Percentiles rank a stretch among this genome's conserved stretches.
phyloP scores from a whole-genome alignment of 352 stramenopile species.

The Pythium monospermum region DNA sequence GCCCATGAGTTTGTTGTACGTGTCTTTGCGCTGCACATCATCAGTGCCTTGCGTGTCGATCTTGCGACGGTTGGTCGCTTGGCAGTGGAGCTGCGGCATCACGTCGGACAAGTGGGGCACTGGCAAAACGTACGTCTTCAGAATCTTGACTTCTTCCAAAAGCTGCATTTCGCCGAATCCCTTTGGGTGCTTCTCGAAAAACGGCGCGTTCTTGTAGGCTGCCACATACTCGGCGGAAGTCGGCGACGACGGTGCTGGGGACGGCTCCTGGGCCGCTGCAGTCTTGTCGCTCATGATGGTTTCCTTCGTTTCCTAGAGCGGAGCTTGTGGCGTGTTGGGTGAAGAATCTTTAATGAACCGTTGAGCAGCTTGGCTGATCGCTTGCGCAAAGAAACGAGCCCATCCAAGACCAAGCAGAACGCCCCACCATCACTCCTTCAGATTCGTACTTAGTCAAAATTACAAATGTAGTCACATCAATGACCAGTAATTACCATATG shows the following conservation, averaged over 20 bases:
- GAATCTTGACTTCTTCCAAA: slow-evolving; percentile 61
- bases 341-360: slow-evolving; percentile 12
- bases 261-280: neutral
- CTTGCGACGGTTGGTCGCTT: slow-evolving; percentile 67
- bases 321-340: neutral
- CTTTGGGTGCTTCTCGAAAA: slow-evolving; percentile 73
- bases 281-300: slow-evolving; percentile 13
- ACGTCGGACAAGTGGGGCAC: slow-evolving; percentile 70
- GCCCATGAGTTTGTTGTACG: slow-evolving; percentile 87
- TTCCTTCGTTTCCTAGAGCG: no score
- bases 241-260: slow-evolving; percentile 11
- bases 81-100: slow-evolving; percentile 45
- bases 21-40: slow-evolving; percentile 61
- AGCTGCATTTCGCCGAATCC: slow-evolving; percentile 78
- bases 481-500: no score
- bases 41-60: slow-evolving; percentile 67
- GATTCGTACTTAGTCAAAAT: neutral
- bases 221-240: slow-evolving; percentile 31
- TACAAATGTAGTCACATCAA: no score
- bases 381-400: slow-evolving; percentile 25
- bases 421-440: neutral
- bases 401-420: slow-evolving; percentile 19
- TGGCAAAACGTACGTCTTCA: slow-evolving; percentile 63
- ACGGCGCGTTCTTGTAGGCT: slow-evolving; percentile 59
- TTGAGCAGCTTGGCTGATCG: no score